These are phyloP conservation scores for Gossypium mustelinum DNA, from an alignment of 345 rosid genomes.

Conservation along the genomic window DNA sequence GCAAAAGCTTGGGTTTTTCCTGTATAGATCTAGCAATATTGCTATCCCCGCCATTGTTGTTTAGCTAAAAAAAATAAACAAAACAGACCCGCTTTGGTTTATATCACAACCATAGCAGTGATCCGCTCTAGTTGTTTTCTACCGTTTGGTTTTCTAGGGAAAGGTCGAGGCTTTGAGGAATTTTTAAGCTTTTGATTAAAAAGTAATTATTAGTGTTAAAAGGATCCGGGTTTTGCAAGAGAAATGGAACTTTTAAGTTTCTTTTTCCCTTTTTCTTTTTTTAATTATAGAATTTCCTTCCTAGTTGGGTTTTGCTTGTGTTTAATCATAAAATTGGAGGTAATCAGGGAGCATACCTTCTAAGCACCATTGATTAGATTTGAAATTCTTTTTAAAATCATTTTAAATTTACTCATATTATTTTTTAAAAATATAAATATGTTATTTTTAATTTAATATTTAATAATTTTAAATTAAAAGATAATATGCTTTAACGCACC, in stretches of 20 bases:
- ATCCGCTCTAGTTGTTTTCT: not conserved
- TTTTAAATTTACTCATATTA: too few species aligned
- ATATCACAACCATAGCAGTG: slow-evolving; percentile 3
- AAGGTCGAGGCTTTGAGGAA: not conserved
- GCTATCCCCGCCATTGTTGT: slow-evolving; percentile 80
- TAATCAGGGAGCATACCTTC: too few species aligned
- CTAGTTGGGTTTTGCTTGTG: not conserved
- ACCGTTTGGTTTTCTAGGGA: slow-evolving; percentile 1
- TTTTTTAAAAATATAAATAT: too few species aligned
- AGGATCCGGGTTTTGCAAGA: not conserved
- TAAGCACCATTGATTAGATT: too few species aligned
- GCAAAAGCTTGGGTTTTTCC: slow-evolving; percentile 51
- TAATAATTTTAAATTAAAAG: too few species aligned
- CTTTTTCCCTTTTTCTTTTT: not conserved
- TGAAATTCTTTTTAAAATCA: too few species aligned
- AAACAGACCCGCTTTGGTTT: slow-evolving; percentile 10
- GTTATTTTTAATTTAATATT: too few species aligned
- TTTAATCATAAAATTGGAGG: not conserved
- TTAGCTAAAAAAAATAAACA: slow-evolving; percentile 11
- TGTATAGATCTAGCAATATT: slow-evolving; percentile 64
- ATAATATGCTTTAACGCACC: accelerated
- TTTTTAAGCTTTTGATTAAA: not conserved
- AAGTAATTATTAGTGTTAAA: not conserved
- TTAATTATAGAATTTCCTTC: not conserved
- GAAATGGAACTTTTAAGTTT: not conserved